These are phyloP conservation scores for Metrosideros polymorpha DNA, from an alignment of 441 rosid species.

Conservation along the genomic window DNA sequence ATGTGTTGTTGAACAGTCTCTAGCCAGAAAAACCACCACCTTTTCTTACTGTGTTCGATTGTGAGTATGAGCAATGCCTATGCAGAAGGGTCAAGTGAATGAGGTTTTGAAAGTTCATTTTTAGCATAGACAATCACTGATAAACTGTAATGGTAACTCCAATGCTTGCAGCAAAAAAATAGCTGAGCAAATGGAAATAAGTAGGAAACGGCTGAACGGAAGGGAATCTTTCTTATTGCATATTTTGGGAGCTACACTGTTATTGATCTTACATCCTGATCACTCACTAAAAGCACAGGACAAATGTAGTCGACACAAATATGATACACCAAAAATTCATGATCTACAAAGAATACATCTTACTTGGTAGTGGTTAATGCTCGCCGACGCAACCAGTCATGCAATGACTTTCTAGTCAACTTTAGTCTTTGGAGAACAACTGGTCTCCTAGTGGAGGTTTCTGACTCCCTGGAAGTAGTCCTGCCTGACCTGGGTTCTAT, in stretches of 20 bases:
- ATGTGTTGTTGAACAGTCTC: neutral
- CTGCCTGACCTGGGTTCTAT: constrained; percentile 22
- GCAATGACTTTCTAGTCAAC: constrained; percentile 58
- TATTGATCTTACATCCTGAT: neutral
- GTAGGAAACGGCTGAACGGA: neutral
- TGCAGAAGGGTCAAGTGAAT: neutral
- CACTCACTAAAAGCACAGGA: neutral
- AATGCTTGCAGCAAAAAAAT: neutral
- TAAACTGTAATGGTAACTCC: neutral
- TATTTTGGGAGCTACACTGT: neutral
- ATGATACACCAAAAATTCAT: neutral
- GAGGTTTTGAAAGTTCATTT: neutral
- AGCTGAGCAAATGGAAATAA: neutral
- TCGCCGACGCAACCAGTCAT: constrained; percentile 51
- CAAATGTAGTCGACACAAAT: neutral
- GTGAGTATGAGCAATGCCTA: neutral
- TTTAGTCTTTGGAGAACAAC: constrained; percentile 41
- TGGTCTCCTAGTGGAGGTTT: constrained; percentile 62
- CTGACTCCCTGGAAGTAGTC: constrained; percentile 6
- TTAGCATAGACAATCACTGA: neutral
- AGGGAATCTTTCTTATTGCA: neutral
- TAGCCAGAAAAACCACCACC: neutral
- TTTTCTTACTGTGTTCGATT: neutral
- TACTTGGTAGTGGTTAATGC: constrained; percentile 12
- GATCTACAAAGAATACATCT: neutral